Conservation (phyloP, 768 basidiomycete species). For the Hericium coralloides region DNA sequence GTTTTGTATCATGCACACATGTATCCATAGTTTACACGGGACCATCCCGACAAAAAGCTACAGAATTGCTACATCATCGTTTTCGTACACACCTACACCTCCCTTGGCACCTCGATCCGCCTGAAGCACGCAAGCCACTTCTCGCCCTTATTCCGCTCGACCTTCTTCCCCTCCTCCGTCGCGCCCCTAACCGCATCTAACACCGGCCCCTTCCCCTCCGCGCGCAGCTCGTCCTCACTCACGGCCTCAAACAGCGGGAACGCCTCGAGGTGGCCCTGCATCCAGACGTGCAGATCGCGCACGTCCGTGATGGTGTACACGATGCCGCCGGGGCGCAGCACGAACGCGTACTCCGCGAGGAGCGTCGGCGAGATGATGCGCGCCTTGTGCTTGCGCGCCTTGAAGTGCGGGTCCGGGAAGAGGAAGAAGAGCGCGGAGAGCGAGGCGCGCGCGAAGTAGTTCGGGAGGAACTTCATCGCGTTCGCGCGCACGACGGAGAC, state of each 20-base stretch:
- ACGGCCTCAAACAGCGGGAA: conserved; percentile 85
- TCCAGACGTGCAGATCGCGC: conserved; percentile 90
- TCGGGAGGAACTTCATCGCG: conserved; percentile 97
- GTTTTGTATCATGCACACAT: background rate
- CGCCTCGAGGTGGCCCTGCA: conserved; percentile 77
- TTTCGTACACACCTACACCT: background rate
- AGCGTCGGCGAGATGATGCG: conserved; percentile 98
- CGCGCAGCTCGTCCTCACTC: conserved; percentile 65
- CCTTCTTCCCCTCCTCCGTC: conserved; percentile 97
- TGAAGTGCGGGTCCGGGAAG: conserved; percentile 99
- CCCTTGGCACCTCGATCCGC: conserved; percentile 33
- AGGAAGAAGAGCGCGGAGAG: conserved; percentile 93
- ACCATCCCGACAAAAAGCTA: background rate
- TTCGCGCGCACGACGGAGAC: conserved; percentile 92
- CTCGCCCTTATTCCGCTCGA: conserved; percentile 81
- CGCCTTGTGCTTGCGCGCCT: conserved; percentile 95
- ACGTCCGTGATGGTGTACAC: conserved; percentile 99
- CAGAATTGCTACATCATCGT: background rate
- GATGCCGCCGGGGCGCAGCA: conserved; percentile 86
- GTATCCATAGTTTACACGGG: background rate
- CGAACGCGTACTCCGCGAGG: conserved; percentile 94
- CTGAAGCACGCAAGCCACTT: conserved; percentile 93
- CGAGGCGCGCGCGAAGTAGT: conserved; percentile 88
- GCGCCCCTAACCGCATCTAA: conserved; percentile 75
- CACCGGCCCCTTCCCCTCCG: conserved; percentile 65